Base-by-base conservation (phyloP, 2,329 filamentous ascomycete species). In the Fusarium sulawesiense region DNA sequence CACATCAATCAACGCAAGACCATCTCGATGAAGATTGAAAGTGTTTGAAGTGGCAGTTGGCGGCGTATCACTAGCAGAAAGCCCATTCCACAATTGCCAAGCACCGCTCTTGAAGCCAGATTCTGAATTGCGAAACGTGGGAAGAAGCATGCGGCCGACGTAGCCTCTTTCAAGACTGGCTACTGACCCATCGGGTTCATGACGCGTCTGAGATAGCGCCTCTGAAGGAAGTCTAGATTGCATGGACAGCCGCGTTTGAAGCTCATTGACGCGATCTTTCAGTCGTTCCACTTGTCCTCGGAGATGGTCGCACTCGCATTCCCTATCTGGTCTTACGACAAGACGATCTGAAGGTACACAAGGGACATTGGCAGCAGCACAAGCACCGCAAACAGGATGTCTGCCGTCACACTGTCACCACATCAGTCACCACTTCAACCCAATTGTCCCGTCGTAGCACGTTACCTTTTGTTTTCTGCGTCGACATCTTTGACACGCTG, bases 321-420 rank as follows among this genome's bases (percentile, higher is more conserved):
- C 67, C 23, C 29, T 69, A 25, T 73, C 66, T 21, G 60, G 34
- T 21, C 66, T 69, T 37, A 73, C 57, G 16, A 66, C 46, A 4
- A 73, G 71, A 11, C 71, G 71, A 37, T 73, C 71, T 18, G 71
- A 72, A 20, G 71, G 71, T 14, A 73, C 63, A 51, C 71, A 73
- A 2, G 71, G 30, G 10, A 71, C 57, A 21, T 62, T 63, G 7
- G 60, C 71, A 18, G 55, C 41, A 14, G 51, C 47, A 32, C 71
- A 73, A 23, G 71, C 54, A 14, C 68, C 68, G n/a, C 71, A 73
- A 10, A 67, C 29, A 8, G 71, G 68, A 45, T 72, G 68, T 42
- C 55, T 68, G 18, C 71, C 71, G 44, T 73, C 71, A 41, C 71
- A 73, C 71, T 73, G 27, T 6, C 23, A 25, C 44, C 40, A 40